Percentiles rank a stretch among this genome's conserved stretches.
phyloP scores from a whole-genome alignment of 768 basidiomycete genomes.

The Lactarius deliciosus region DNA sequence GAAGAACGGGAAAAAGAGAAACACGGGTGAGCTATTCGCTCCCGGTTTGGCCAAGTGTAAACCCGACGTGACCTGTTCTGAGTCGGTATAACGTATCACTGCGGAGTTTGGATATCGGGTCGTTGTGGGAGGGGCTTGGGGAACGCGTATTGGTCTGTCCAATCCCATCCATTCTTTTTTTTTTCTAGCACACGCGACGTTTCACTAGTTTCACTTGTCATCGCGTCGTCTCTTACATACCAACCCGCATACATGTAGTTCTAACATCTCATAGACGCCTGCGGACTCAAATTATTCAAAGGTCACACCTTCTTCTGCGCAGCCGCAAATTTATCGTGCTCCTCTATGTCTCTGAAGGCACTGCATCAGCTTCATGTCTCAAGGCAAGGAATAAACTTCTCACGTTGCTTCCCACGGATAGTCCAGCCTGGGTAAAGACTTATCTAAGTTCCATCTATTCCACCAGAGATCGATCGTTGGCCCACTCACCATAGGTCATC shows the following conservation, averaged over 20 bases:
- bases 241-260: neutral
- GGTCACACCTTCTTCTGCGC: slow-evolving; percentile 23
- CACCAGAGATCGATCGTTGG: slow-evolving; percentile 14
- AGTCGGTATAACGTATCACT: neutral
- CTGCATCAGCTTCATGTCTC: slow-evolving; percentile 22
- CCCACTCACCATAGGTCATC: slow-evolving; percentile 66
- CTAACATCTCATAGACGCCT: neutral
- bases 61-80: neutral
- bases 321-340: slow-evolving; percentile 64
- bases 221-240: neutral
- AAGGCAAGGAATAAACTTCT: slow-evolving; percentile 34
- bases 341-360: slow-evolving; percentile 63
- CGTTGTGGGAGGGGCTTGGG: neutral
- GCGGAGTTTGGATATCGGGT: slow-evolving; percentile 6
- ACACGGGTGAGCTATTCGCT: neutral
- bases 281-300: neutral
- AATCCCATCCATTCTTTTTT: neutral
- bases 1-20: neutral
- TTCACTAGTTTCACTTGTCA: no score
- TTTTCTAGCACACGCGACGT: no score
- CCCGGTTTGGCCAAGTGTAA: neutral
- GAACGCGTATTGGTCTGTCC: neutral
- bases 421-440: slow-evolving; percentile 56
- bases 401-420: slow-evolving; percentile 83
- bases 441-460: slow-evolving; percentile 12